Evolutionary conservation across 352 stramenopile genomes (phyloP).

Genomic region (Phytophthora uliginosa): DNA sequence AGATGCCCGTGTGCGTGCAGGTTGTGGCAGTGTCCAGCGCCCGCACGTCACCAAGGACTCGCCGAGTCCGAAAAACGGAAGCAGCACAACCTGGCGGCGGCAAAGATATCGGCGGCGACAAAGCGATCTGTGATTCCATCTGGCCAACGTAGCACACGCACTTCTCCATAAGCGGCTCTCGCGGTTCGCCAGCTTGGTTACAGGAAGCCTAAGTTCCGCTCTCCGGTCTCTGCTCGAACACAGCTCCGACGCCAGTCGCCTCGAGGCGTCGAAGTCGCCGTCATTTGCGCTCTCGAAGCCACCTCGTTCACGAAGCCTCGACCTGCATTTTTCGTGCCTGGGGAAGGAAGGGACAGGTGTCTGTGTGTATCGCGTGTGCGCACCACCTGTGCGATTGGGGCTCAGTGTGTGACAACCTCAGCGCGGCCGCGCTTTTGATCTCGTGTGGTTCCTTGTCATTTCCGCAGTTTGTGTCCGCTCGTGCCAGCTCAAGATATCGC

Average conservation of each 20-base stretch:
- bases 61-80: background rate
- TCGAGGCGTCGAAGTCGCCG: constrained; percentile 16
- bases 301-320: constrained; percentile 27
- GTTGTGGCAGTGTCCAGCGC: background rate
- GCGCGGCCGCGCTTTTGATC: background rate
- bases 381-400: constrained; percentile 7
- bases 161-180: constrained; percentile 7
- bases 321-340: constrained; percentile 28
- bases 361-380: constrained; percentile 14
- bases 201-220: constrained; percentile 10
- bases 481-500: constrained; percentile 19
- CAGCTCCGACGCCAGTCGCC: constrained; percentile 19
- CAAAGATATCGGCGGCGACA: constrained; percentile 3
- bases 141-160: constrained; percentile 13
- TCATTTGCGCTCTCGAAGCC: constrained; percentile 20
- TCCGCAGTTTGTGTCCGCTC: constrained; percentile 19
- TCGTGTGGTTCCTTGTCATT: constrained; percentile 12
- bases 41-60: background rate
- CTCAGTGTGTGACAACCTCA: constrained; percentile 15
- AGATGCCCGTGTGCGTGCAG: background rate
- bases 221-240: constrained; percentile 20
- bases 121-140: constrained; percentile 19
- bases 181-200: constrained; percentile 13
- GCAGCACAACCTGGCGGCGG: background rate
- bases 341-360: constrained; percentile 22